Conservation (phyloP, 495 filamentous ascomycete species). For the Aspergillus steynii region DNA sequence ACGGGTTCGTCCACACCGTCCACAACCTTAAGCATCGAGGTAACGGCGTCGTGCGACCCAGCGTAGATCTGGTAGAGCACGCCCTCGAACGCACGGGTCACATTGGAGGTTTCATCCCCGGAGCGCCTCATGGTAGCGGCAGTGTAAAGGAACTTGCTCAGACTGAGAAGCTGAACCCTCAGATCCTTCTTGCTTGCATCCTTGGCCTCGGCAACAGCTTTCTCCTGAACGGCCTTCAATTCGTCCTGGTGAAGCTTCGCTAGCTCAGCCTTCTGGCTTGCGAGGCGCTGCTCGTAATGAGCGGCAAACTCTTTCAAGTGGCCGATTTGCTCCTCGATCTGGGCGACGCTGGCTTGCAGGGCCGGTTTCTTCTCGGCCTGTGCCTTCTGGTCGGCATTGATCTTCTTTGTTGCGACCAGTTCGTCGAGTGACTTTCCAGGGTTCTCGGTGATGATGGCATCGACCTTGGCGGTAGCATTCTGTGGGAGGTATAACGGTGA, state of each 20-base stretch:
- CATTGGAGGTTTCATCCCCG: conserved; percentile 63
- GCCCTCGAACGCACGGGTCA: conserved; percentile 86
- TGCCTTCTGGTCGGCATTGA: conserved; percentile 90
- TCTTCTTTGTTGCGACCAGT: conserved; percentile 76
- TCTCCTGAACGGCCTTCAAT: conserved; percentile 65
- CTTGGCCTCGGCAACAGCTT: conserved; percentile 61
- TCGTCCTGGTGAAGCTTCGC: conserved; percentile 71
- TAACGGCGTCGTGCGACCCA: conserved; percentile 78
- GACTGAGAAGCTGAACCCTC: conserved; percentile 57
- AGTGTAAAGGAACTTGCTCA: conserved; percentile 79
- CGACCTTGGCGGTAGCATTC: conserved; percentile 77
- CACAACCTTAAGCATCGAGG: conserved; percentile 81
- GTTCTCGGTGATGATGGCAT: conserved; percentile 75
- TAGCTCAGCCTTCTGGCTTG: conserved; percentile 68
- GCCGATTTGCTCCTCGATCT: conserved; percentile 80
- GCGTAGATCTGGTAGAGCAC: conserved; percentile 86
- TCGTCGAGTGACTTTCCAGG: conserved; percentile 75
- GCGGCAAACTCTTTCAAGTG: conserved; percentile 81
- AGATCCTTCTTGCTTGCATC: conserved; percentile 55
- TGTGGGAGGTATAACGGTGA: conserved; percentile 33
- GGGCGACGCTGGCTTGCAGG: conserved; percentile 69
- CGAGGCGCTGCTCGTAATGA: conserved; percentile 68
- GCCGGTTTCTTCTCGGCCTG: conserved; percentile 88
- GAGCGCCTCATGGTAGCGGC: conserved; percentile 70
- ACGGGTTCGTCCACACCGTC: conserved; percentile 76